Percentiles rank a stretch among this genome's conserved stretches.
phyloP scores from a whole-genome alignment of 148 eudicot species.

The Camellia sinensis region DNA sequence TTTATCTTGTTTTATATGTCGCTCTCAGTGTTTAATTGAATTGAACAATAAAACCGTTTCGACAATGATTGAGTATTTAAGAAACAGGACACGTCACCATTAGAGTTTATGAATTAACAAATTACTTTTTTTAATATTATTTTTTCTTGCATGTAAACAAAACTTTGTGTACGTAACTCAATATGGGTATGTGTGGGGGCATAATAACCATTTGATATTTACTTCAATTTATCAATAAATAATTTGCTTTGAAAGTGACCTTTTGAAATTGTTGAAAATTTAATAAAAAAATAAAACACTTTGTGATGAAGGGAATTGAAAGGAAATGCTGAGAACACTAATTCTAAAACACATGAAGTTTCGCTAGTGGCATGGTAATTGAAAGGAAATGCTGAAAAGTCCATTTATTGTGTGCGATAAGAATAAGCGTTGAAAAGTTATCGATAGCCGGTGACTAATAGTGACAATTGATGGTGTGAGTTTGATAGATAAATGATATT shows the following conservation, averaged over 20 bases:
- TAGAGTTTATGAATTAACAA: background rate
- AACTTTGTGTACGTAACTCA: background rate
- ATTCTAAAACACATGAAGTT: background rate
- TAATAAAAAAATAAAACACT: background rate
- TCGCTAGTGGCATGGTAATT: background rate
- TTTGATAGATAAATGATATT: too few species aligned
- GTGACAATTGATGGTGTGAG: too few species aligned
- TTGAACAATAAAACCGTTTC: background rate
- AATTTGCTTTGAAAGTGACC: background rate
- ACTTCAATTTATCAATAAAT: background rate
- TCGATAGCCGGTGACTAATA: too few species aligned
- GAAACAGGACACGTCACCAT: background rate
- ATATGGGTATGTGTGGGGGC: background rate
- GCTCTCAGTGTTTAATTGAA: too few species aligned
- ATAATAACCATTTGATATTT: background rate
- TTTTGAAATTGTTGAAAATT: too few species aligned
- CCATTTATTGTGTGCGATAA: too few species aligned
- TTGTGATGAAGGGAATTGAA: background rate
- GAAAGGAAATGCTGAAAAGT: too few species aligned
- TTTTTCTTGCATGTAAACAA: background rate
- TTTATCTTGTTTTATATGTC: too few species aligned
- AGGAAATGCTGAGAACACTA: background rate
- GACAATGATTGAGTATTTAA: background rate
- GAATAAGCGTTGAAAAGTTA: too few species aligned
- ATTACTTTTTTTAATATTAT: too few species aligned